These are phyloP conservation scores for Clitocybe nebularis DNA, from an alignment of 1,284 basidiomycete species.

Conservation along the genomic window DNA sequence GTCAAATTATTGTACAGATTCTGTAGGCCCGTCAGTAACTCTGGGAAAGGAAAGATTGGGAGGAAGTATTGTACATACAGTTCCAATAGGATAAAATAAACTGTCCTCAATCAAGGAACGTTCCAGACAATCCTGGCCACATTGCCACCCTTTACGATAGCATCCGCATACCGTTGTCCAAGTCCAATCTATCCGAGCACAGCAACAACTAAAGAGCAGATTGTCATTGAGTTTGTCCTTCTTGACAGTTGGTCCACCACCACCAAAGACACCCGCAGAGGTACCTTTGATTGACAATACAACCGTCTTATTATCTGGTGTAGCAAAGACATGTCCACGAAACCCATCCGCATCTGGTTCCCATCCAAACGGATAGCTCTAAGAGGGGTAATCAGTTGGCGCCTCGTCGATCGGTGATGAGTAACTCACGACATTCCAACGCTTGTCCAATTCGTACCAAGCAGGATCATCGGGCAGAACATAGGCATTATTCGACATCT, in stretches of 20 bases:
- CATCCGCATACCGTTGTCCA: constrained; percentile 97
- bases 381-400: not conserved
- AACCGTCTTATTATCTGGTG: constrained; percentile 79
- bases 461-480: constrained; percentile 50
- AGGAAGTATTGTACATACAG: constrained; percentile 41
- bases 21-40: constrained; percentile 34
- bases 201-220: constrained; percentile 96
- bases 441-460: constrained; percentile 75
- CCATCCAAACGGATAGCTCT: constrained; percentile 92
- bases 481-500: constrained; percentile 95
- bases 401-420: not conserved
- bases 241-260: constrained; percentile 80
- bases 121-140: constrained; percentile 82
- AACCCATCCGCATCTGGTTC: constrained; percentile 84
- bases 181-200: constrained; percentile 89
- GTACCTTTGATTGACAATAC: constrained; percentile 95
- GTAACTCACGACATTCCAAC: constrained; percentile 49
- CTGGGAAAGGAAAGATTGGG: not conserved
- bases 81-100: constrained; percentile 86
- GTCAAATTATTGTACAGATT: constrained; percentile 93
- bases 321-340: constrained; percentile 88
- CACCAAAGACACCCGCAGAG: constrained; percentile 74
- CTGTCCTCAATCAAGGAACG: constrained; percentile 77
- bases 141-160: constrained; percentile 79
- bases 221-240: constrained; percentile 97